Evolutionary conservation across 768 basidiomycete genomes (phyloP).

Genomic region (Lanmaoa pseudosensibilis): DNA sequence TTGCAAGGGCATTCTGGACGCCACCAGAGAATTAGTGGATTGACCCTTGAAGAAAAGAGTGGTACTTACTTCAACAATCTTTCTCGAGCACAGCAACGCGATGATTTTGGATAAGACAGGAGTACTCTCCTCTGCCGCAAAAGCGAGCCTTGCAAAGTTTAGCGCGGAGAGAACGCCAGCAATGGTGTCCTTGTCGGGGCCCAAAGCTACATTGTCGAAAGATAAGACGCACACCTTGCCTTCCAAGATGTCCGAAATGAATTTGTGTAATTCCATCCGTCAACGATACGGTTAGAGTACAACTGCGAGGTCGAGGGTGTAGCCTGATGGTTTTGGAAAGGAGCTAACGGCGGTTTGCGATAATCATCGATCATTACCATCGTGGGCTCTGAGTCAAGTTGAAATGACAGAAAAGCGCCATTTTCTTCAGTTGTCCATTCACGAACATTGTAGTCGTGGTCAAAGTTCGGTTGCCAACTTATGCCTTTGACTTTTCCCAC

Average conservation of each 20-base stretch:
- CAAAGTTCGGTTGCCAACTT: no score
- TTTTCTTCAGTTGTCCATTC: neutral
- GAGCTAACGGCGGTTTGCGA: conserved; percentile 3
- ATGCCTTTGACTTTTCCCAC: no score
- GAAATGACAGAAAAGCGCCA: no score
- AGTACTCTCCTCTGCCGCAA: conserved; percentile 21
- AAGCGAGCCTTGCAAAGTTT: conserved; percentile 54
- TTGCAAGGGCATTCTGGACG: conserved; percentile 50
- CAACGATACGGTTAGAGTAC: neutral
- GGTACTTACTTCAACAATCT: conserved; percentile 21
- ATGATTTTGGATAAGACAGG: conserved; percentile 15
- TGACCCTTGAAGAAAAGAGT: neutral
- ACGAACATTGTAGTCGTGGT: neutral
- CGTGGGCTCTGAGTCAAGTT: neutral
- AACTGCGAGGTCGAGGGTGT: neutral
- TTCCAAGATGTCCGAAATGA: conserved; percentile 12
- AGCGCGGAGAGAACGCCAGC: conserved; percentile 58
- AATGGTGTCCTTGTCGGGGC: conserved; percentile 29
- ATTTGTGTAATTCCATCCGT: conserved; percentile 11
- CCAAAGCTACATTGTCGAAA: conserved; percentile 44
- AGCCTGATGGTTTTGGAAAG: conserved; percentile 3
- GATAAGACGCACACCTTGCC: conserved; percentile 40
- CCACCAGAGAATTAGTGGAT: neutral
- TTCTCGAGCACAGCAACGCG: conserved; percentile 7
- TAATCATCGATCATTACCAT: neutral